Percentiles rank a stretch among this genome's conserved stretches.
Evolutionary conservation across 1,284 basidiomycete genomes (phyloP).

Genomic region (Rhodotorula sp.): DNA sequence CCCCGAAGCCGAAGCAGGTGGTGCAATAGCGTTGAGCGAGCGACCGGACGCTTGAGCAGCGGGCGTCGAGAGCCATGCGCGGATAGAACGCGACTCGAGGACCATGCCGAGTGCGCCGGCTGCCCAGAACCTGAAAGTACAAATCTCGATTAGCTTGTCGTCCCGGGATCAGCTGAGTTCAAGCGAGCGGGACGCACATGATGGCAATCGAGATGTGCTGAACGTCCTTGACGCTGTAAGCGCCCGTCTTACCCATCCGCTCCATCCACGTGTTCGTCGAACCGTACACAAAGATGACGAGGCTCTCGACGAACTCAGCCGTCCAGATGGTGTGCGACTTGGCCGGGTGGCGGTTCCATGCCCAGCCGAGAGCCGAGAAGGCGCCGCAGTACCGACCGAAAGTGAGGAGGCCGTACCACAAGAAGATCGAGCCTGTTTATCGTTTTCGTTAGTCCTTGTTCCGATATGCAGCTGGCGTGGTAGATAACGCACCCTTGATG

Average conservation of each 20-base stretch:
- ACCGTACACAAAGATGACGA: constrained; percentile 86
- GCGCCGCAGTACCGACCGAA: constrained; percentile 91
- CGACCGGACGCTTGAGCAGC: constrained; percentile 17
- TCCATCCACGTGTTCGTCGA: constrained; percentile 96
- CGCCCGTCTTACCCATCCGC: constrained; percentile 75
- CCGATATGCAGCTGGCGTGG: too few relatives aligned
- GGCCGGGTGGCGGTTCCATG: constrained; percentile 73
- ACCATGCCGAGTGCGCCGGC: constrained; percentile 87
- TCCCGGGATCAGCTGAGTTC: too few relatives aligned
- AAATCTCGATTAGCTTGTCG: background rate
- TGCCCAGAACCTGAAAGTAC: constrained; percentile 84
- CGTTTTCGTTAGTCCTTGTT: too few relatives aligned
- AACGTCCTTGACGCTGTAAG: constrained; percentile 86
- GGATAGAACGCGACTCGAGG: constrained; percentile 74
- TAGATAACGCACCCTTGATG: constrained; percentile 64
- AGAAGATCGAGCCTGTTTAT: constrained; percentile 34
- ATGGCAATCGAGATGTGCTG: constrained; percentile 91
- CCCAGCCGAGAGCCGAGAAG: constrained; percentile 86
- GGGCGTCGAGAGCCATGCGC: constrained; percentile 53
- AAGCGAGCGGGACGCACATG: constrained; percentile 55
- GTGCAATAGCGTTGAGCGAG: constrained; percentile 52
- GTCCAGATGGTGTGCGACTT: constrained; percentile 55
- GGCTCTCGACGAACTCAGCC: constrained; percentile 85
- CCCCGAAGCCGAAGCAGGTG: constrained; percentile 70
- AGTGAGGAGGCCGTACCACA: constrained; percentile 74